phyloP scores from a whole-genome alignment of 2,329 filamentous ascomycete species.

The Nothophoma quercina region DNA sequence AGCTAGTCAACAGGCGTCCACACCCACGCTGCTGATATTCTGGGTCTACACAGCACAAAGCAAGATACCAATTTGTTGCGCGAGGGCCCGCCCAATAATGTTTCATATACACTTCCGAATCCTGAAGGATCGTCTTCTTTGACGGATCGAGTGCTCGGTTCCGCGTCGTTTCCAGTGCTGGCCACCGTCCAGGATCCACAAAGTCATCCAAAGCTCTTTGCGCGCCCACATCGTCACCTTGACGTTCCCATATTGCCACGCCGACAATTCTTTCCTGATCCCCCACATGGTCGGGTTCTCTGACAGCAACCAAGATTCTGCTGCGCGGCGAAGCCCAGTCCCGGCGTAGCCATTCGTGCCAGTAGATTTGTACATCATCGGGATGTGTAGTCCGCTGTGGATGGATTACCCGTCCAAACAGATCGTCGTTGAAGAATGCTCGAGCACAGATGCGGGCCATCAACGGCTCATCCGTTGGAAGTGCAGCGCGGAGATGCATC shows the following conservation, averaged over 20 bases:
- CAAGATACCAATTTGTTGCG: slow-evolving; percentile 51
- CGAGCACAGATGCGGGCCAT: slow-evolving; percentile 29
- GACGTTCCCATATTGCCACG: slow-evolving; percentile 32
- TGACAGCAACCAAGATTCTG: slow-evolving; percentile 22
- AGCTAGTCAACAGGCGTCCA: slow-evolving; percentile 51
- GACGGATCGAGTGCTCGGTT: slow-evolving; percentile 35
- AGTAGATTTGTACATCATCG: slow-evolving; percentile 34
- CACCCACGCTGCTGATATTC: slow-evolving; percentile 49
- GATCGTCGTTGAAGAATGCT: slow-evolving; percentile 43
- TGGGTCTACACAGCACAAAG: slow-evolving; percentile 51
- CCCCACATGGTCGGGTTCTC: neutral
- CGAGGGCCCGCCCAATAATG: slow-evolving; percentile 34
- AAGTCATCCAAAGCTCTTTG: slow-evolving; percentile 20
- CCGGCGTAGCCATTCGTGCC: slow-evolving; percentile 26
- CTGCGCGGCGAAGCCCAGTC: slow-evolving; percentile 24
- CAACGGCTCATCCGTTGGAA: slow-evolving; percentile 25
- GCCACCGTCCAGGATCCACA: slow-evolving; percentile 23
- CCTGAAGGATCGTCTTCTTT: slow-evolving; percentile 21
- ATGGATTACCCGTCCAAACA: slow-evolving; percentile 39
- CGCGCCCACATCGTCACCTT: slow-evolving; percentile 28
- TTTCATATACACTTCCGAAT: slow-evolving; percentile 19
- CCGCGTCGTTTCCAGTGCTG: slow-evolving; percentile 8
- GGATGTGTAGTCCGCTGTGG: slow-evolving; percentile 36
- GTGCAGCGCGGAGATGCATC: too few species aligned
- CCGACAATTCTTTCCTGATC: slow-evolving; percentile 26